Conservation (phyloP, 2,329 filamentous ascomycete species). For the Akanthomyces uredinophilus region DNA sequence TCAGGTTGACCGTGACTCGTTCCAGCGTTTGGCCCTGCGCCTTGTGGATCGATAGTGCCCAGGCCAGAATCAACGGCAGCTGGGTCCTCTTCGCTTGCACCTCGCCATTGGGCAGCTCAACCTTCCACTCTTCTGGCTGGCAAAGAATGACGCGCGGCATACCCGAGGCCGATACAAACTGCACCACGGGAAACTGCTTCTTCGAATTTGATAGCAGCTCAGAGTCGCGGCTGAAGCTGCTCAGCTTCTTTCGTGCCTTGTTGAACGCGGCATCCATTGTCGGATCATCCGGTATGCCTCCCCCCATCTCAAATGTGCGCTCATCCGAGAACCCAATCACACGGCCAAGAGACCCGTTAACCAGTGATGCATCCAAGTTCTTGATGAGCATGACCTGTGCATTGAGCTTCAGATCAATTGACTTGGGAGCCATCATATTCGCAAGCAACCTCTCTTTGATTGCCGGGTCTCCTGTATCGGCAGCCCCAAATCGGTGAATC, state of each 20-base stretch:
- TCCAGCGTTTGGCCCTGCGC: constrained; percentile 93
- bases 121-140: constrained; percentile 88
- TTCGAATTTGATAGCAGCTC: constrained; percentile 39
- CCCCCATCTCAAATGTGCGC: constrained; percentile 33
- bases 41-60: constrained; percentile 97
- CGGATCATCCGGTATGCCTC: constrained; percentile 40
- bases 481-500: constrained; percentile 62
- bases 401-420: constrained; percentile 77
- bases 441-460: constrained; percentile 71
- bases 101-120: constrained; percentile 92
- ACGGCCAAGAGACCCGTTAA: constrained; percentile 90
- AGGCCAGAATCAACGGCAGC: constrained; percentile 85
- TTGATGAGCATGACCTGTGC: constrained; percentile 99
- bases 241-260: constrained; percentile 53
- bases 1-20: constrained; percentile 88
- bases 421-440: constrained; percentile 89
- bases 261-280: constrained; percentile 36
- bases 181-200: constrained; percentile 73
- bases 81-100: constrained; percentile 82
- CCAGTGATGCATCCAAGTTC: constrained; percentile 88
- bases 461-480: constrained; percentile 68
- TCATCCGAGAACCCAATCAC: constrained; percentile 49
- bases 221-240: constrained; percentile 40
- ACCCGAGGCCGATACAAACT: constrained; percentile 74
- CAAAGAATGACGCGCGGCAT: constrained; percentile 62